Evolutionary conservation across 1,284 basidiomycete species (phyloP), one percentile per base, ranked within the genome.

Genomic region (Grifola frondosa): DNA sequence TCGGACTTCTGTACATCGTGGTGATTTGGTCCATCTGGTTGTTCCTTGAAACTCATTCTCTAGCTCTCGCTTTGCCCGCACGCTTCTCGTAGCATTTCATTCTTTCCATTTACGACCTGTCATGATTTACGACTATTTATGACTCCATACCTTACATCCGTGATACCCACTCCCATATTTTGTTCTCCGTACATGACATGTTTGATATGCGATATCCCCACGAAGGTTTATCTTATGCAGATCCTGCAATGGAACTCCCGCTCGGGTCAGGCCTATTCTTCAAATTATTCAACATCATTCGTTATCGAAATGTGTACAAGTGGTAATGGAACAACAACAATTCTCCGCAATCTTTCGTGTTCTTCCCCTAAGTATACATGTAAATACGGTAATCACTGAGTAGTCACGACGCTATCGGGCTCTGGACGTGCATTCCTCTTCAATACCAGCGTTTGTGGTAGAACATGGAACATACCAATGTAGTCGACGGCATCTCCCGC

Each of bases 351-450:
- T 42, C 34, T 25, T 41, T 30, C 25, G 16, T 44, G 20, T 41
- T 22, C 25, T 19, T 30, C 26, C 21, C 16, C 11, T 33, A 15
- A 23, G 10, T 30, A 19, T 5, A 30, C n/a, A 31, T 29, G 19
- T 22, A 21, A 17, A 30, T 12, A 19, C 31, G 33, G 37, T 31
- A 21, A 47, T 57, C 42, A 69, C 53, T 78, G 75, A 12, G 63
- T 77, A 30, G 66, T 74, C 23, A 78, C 74, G 22, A 44, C 22
- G 32, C 65, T 55, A 57, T 80, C 76, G 19, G 66, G 68, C 60
- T 80, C 78, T 79, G 52, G 4, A 43, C 20, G 22, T 31, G 12
- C 11, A 44, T 22, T 30, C 26, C 26, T 28, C 26, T 28, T 28
- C 26, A n/a, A 28, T n/a, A 28, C n/a, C n/a, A n/a, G n/a, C n/a